These are phyloP conservation scores for Elsinoe necatrix DNA, from an alignment of 2,329 filamentous ascomycete genomes.

Conservation along the genomic window DNA sequence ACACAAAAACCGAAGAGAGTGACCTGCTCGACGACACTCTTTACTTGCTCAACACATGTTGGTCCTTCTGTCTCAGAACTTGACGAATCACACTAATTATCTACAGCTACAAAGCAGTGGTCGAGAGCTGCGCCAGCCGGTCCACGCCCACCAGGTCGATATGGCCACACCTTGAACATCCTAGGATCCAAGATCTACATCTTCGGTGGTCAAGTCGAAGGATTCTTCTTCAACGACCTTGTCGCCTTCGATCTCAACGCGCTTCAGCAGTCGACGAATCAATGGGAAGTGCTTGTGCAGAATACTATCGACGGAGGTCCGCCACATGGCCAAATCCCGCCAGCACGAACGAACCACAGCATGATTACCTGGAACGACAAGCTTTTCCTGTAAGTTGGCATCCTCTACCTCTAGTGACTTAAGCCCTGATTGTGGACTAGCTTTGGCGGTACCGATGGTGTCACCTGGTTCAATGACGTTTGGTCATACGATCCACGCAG, in stretches of 20 bases:
- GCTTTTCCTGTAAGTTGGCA: conserved; percentile 68
- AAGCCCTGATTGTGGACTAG: conserved; percentile 36
- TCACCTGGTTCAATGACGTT: conserved; percentile 97
- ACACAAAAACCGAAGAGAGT: conserved; percentile 91
- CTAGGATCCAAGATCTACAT: conserved; percentile 95
- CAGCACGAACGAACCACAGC: conserved; percentile 88
- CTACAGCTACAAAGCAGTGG: conserved; percentile 88
- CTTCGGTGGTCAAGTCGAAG: conserved; percentile 95
- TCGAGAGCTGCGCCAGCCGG: conserved; percentile 85
- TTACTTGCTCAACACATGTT: conserved; percentile 95
- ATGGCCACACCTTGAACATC: conserved; percentile 94
- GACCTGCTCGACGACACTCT: conserved; percentile 90
- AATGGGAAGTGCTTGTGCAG: conserved; percentile 86
- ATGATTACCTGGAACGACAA: conserved; percentile 88
- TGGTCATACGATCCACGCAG: conserved; percentile 85
- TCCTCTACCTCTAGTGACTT: conserved; percentile 9
- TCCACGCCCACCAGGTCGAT: conserved; percentile 76
- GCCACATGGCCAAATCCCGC: conserved; percentile 60
- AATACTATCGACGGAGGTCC: conserved; percentile 58
- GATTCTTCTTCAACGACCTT: conserved; percentile 95
- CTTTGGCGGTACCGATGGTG: conserved; percentile 95
- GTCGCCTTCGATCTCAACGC: conserved; percentile 94
- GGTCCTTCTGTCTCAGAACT: conserved; percentile 33
- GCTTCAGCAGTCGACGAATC: conserved; percentile 79
- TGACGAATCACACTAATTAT: conserved; percentile 25